Evolutionary conservation across 805 yeast genomes (phyloP).

Genomic region (Metschnikowia cerradonensis): DNA sequence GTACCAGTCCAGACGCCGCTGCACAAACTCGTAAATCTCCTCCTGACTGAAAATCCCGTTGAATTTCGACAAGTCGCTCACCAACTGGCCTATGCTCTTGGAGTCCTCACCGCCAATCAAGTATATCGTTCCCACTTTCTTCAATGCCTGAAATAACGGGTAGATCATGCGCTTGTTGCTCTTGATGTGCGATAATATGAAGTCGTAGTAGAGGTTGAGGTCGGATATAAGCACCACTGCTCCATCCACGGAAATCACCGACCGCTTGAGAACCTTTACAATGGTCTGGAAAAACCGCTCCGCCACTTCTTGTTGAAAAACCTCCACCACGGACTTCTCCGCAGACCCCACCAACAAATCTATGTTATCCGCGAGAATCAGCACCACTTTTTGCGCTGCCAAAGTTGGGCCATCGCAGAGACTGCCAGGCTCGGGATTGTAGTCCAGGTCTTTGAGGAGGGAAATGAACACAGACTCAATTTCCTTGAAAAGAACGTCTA

Average conservation of each 20-base stretch:
- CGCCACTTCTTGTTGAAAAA: constrained; percentile 91
- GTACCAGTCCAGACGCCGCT: constrained; percentile 84
- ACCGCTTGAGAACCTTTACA: constrained; percentile 71
- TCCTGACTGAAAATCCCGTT: constrained; percentile 89
- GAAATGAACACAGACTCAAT: constrained; percentile 59
- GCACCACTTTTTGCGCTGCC: constrained; percentile 63
- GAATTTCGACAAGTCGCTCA: constrained; percentile 79
- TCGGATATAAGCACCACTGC: constrained; percentile 81
- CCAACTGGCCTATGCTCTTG: constrained; percentile 76
- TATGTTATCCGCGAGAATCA: constrained; percentile 66
- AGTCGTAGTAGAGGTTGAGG: constrained; percentile 71
- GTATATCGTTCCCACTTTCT: constrained; percentile 80
- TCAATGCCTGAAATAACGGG: constrained; percentile 74
- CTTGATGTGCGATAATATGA: constrained; percentile 46
- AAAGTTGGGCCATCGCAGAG: constrained; percentile 41
- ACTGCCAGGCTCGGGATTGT: constrained; percentile 41
- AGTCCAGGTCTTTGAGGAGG: constrained; percentile 58
- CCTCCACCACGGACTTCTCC: constrained; percentile 83
- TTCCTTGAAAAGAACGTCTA: constrained; percentile 81
- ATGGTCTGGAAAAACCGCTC: constrained; percentile 75
- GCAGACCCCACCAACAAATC: constrained; percentile 73
- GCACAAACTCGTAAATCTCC: constrained; percentile 90
- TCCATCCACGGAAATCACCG: constrained; percentile 71
- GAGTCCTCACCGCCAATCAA: constrained; percentile 70
- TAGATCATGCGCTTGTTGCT: constrained; percentile 64